phyloP scores from a whole-genome alignment of 1,139 yeast genomes.

The Suhomyces chickasaworum region DNA sequence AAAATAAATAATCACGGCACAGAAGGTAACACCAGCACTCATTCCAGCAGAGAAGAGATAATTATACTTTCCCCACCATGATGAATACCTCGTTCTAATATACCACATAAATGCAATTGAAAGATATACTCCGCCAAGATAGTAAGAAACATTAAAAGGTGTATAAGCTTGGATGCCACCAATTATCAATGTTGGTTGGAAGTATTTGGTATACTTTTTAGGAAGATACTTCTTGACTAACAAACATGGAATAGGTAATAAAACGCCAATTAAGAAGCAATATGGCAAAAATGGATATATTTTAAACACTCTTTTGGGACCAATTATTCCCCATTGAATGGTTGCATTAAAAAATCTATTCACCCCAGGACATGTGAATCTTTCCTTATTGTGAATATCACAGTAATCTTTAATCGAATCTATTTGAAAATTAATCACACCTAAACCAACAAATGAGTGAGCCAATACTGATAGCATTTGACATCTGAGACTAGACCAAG shows the following conservation, averaged over 20 bases:
- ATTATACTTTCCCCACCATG: slow-evolving; percentile 26
- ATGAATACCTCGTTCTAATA: slow-evolving; percentile 18
- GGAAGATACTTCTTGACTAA: slow-evolving; percentile 27
- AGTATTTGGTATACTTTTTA: slow-evolving; percentile 12
- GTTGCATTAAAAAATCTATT: slow-evolving; percentile 36
- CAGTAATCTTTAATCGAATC: slow-evolving; percentile 30
- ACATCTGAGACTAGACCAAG: slow-evolving; percentile 36
- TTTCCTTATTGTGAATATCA: slow-evolving; percentile 28
- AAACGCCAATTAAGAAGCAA: slow-evolving; percentile 36
- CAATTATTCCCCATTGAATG: slow-evolving; percentile 40
- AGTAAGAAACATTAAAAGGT: slow-evolving; percentile 23
- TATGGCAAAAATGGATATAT: slow-evolving; percentile 37
- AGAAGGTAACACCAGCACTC: slow-evolving; percentile 24
- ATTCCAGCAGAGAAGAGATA: slow-evolving; percentile 22
- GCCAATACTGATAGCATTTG: slow-evolving; percentile 35
- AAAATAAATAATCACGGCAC: slow-evolving; percentile 23
- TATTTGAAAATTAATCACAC: slow-evolving; percentile 34
- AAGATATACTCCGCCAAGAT: slow-evolving; percentile 20
- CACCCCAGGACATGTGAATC: slow-evolving; percentile 37
- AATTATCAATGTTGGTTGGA: slow-evolving; percentile 24
- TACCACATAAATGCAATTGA: slow-evolving; percentile 20
- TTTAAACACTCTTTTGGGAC: slow-evolving; percentile 36
- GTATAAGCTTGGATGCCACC: slow-evolving; percentile 22
- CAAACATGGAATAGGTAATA: slow-evolving; percentile 31
- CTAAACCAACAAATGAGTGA: slow-evolving; percentile 28